Evolutionary conservation across 2,329 filamentous ascomycete species (phyloP), one percentile per base, ranked within the genome.

Genomic region (Exophiala alcalophila): DNA sequence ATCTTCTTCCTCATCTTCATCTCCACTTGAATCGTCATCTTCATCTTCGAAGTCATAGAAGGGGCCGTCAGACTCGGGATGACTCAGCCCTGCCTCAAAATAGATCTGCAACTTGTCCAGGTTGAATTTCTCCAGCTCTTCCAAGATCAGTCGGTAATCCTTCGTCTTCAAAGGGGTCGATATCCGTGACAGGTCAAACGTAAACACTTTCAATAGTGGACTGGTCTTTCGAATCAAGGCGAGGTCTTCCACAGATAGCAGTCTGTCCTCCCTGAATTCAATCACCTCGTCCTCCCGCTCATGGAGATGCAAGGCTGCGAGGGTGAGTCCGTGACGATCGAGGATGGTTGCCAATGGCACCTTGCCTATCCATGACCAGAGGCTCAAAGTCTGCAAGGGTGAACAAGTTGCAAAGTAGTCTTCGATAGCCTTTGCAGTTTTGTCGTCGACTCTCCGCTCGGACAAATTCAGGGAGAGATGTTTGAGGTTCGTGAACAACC

Each of bases 351-450:
- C 3, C 16, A 54, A 24, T 9, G 32, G 32, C 5, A 51, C 32
- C 16, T 27, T 44, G 11, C 40, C 47, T 10, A 38, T 42, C 52
- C 52, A 54, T 7, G 48, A 52, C 52, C 52, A 54, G n/a, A 54
- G 33, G 28, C 52, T 54, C 25, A 54, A 21, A 8, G 27, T 47
- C 20, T 11, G 15, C 18, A 54, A 28, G 18, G 43, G 40, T 5
- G 46, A 8, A 29, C 49, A 52, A 5, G 36, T 46, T 14, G 28
- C 38, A 10, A 54, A 40, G 23, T 50, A 54, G 3, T 35, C 11
- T 14, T 52, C 28, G 3, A 28, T 41, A n/a, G 48, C 43, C 14
- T 25, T 11, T 3, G 33, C 21, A 23, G 37, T 36, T 23, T 26
- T 35, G 4, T 19, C 21, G 8, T 12, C 4, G 25, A 21, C 30